Evolutionary conservation across 768 basidiomycete species (phyloP).

Genomic region (Tricholoma matsutake): DNA sequence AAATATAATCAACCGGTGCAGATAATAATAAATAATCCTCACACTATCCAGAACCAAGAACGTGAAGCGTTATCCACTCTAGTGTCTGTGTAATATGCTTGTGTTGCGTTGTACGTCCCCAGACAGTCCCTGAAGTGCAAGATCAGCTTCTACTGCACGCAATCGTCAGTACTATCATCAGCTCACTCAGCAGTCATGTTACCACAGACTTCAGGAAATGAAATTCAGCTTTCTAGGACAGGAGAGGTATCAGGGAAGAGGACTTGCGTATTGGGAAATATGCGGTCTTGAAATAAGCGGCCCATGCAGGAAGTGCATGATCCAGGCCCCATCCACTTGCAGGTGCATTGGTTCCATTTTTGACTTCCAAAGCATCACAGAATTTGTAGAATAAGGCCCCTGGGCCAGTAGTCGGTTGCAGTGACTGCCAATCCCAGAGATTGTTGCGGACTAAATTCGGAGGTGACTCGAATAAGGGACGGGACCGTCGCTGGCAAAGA

Average conservation of each 20-base stretch:
- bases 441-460: conserved; percentile 53
- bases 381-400: conserved; percentile 51
- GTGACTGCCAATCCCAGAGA: conserved; percentile 66
- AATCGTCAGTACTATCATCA: not conserved
- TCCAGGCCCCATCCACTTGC: conserved; percentile 59
- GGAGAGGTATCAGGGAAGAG: not conserved
- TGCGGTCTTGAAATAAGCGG: conserved; percentile 49
- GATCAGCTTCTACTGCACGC: not conserved
- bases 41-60: conserved; percentile 76
- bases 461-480: conserved; percentile 35
- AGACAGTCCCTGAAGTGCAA: conserved; percentile 33
- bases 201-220: conserved; percentile 47
- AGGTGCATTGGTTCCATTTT: conserved; percentile 48
- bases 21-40: conserved; percentile 16
- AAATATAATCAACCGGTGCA: conserved; percentile 1
- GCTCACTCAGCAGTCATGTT: conserved; percentile 45
- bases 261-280: conserved; percentile 49
- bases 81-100: conserved; percentile 50
- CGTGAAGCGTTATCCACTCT: conserved; percentile 51
- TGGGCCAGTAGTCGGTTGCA: conserved; percentile 51
- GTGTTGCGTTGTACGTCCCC: conserved; percentile 39
- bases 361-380: conserved; percentile 67
- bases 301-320: conserved; percentile 60
- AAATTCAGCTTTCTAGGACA: not conserved
- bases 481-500: conserved; percentile 33